Base-by-base conservation (phyloP, 2,329 filamentous ascomycete genomes). In the Trichoderma asperellum region DNA sequence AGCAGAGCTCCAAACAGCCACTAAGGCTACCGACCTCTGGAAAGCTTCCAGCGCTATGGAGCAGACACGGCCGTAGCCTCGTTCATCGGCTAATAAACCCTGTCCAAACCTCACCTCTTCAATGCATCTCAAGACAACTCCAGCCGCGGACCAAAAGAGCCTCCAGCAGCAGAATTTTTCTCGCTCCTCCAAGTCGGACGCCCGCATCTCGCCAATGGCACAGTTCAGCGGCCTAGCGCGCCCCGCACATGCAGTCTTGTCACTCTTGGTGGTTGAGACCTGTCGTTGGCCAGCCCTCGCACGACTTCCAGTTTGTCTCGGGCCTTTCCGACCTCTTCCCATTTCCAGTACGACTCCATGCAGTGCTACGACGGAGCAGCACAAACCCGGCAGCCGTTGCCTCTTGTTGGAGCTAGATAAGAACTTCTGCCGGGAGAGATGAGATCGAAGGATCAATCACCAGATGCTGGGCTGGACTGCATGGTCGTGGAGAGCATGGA, bases 361-460 rank as follows among this genome's bases (percentile, higher is more conserved):
- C 64, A 52, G 43, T 67, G 64, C n/a, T 59, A 67, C 64, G n/a
- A 29, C 64, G 29, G 55, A 57, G 55, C 58, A 29, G 55, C 64
- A 67, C 55, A 35, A 52, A 32, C 40, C 40, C 53, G 40, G 16
- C 27, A 37, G 53, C 64, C 29, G 18, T 64, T n/a, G 21, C 14
- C 24, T 56, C 16, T 18, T 37, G 55, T 35, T 67, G 40, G 16
- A 29, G 40, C 29, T 14, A 18, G 49, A 40, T 11, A 27, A 47
- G 35, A 43, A 37, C 62, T 47, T 34, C 32, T 67, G 64, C 37
- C 55, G 55, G 29, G 27, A 34, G 40, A 63, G 18, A 37, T 29
- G 55, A 67, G 55, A 67, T 59, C 29, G 40, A 67, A 59, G 55
- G 40, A 59, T 67, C 43, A 37, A 32, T 29, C 37, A 27, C 37